A percentile compares a stretch with the other conserved stretches of the same genome.
Conservation (phyloP, 2,329 filamentous ascomycete species). For the Microdochium paspali region DNA sequence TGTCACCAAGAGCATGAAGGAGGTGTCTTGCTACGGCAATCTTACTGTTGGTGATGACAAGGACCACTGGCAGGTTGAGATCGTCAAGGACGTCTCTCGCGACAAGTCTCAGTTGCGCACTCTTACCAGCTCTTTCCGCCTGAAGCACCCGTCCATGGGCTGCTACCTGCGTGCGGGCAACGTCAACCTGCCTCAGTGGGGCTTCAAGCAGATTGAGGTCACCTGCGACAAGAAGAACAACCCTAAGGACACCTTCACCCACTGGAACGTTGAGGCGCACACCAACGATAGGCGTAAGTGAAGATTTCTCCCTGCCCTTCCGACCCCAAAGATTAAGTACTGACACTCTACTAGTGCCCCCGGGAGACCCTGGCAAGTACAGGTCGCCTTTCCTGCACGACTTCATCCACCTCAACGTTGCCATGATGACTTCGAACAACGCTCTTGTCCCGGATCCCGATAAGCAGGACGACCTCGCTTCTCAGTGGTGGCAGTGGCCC, state of each 20-base stretch:
- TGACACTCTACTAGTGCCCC: slow-evolving; percentile 56
- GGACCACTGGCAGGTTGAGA: slow-evolving; percentile 93
- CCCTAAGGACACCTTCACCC: slow-evolving; percentile 85
- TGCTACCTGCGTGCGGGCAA: slow-evolving; percentile 96
- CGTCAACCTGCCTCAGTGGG: slow-evolving; percentile 95
- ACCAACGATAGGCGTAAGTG: slow-evolving; percentile 82
- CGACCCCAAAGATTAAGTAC: slow-evolving; percentile 4
- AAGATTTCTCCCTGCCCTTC: too few relatives aligned
- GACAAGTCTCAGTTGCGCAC: slow-evolving; percentile 83
- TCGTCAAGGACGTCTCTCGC: slow-evolving; percentile 79
- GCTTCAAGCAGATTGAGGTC: slow-evolving; percentile 98
- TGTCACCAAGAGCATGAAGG: slow-evolving; percentile 77
- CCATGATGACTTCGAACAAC: slow-evolving; percentile 99
- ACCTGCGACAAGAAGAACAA: slow-evolving; percentile 92
- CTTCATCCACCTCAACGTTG: slow-evolving; percentile 95
- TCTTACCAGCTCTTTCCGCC: slow-evolving; percentile 83
- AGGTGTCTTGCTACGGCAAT: slow-evolving; percentile 95
- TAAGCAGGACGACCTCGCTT: slow-evolving; percentile 97
- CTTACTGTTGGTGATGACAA: slow-evolving; percentile 92
- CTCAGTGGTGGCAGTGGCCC: slow-evolving; percentile 97
- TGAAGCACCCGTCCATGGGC: slow-evolving; percentile 71
- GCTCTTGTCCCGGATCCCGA: slow-evolving; percentile 94
- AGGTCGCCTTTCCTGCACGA: slow-evolving; percentile 96
- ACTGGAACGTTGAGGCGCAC: slow-evolving; percentile 98
- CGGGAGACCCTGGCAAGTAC: slow-evolving; percentile 82